phyloP scores from a whole-genome alignment of 202 grass and related monocot genomes.

The Musa balbisiana region DNA sequence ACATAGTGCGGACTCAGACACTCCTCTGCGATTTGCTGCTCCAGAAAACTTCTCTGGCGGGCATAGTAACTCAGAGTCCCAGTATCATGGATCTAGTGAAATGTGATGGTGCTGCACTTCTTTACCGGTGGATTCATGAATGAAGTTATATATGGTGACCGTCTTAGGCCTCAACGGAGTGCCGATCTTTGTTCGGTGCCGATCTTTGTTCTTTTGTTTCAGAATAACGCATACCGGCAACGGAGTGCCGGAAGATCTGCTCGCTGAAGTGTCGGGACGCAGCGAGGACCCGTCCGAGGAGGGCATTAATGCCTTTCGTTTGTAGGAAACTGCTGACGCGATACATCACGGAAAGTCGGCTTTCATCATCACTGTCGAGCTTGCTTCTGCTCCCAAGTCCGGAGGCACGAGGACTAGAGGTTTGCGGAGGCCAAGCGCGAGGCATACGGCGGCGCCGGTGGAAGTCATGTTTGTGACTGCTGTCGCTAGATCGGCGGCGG shows the following conservation, averaged over 20 bases:
- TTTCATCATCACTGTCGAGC: constrained; percentile 69
- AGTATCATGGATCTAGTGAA: constrained; percentile 90
- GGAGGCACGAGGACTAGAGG: neutral
- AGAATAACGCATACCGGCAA: too few relatives aligned
- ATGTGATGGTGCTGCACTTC: constrained; percentile 76
- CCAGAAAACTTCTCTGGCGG: constrained; percentile 58
- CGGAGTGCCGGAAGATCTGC: constrained; percentile 26
- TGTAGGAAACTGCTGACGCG: constrained; percentile 67
- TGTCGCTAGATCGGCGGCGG: too few relatives aligned
- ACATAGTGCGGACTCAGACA: constrained; percentile 70
- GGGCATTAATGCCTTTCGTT: constrained; percentile 63
- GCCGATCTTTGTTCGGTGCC: too few relatives aligned
- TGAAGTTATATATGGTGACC: too few relatives aligned
- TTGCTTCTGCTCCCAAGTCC: constrained; percentile 36
- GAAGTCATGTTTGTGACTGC: too few relatives aligned
- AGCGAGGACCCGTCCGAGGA: constrained; percentile 49
- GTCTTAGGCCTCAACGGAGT: too few relatives aligned
- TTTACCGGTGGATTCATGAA: constrained; percentile 28
- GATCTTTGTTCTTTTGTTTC: too few relatives aligned
- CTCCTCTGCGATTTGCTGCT: constrained; percentile 76
- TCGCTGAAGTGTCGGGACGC: constrained; percentile 68
- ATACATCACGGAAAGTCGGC: constrained; percentile 65
- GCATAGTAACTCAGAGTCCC: constrained; percentile 62
- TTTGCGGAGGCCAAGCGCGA: neutral
- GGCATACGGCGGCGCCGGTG: too few relatives aligned